These are phyloP conservation scores for Candida suzukii DNA, from an alignment of 805 yeast genomes.

Conservation along the genomic window DNA sequence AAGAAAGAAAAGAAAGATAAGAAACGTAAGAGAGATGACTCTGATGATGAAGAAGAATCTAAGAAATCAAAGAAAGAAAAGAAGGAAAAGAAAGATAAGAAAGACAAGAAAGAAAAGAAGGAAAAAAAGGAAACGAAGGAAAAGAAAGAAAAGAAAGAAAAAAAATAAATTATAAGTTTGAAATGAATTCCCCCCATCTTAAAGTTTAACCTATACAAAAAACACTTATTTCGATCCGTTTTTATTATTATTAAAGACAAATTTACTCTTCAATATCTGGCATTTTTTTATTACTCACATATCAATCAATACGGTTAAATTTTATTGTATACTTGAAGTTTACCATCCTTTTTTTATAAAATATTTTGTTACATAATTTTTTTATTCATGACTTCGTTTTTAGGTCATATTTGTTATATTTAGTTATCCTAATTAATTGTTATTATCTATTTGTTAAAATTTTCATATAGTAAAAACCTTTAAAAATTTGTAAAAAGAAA, in stretches of 20 bases:
- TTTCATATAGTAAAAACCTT: no score
- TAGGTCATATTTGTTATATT: neutral
- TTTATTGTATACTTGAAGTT: conserved; percentile 1
- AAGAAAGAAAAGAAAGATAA: conserved; percentile 15
- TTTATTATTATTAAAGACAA: neutral
- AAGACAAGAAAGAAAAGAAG: conserved; percentile 24
- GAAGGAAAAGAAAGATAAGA: conserved; percentile 24
- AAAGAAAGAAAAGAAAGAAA: conserved; percentile 16
- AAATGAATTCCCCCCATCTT: neutral
- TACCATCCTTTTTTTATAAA: neutral
- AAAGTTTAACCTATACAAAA: neutral
- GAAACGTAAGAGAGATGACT: conserved; percentile 16
- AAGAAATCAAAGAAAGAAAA: conserved; percentile 19
- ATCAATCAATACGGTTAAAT: neutral
- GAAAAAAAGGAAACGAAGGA: conserved; percentile 17
- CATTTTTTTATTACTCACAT: neutral
- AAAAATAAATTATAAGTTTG: conserved; percentile 7
- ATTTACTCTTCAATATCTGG: neutral
- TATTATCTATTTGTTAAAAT: neutral
- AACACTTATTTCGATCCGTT: no score
- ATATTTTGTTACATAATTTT: neutral
- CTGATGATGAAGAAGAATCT: conserved; percentile 12
- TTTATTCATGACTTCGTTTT: neutral
- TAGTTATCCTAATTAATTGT: neutral
- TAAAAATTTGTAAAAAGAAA: no score